Conservation (phyloP, 305 asterid genomes). For the Nicotiana rustica region DNA sequence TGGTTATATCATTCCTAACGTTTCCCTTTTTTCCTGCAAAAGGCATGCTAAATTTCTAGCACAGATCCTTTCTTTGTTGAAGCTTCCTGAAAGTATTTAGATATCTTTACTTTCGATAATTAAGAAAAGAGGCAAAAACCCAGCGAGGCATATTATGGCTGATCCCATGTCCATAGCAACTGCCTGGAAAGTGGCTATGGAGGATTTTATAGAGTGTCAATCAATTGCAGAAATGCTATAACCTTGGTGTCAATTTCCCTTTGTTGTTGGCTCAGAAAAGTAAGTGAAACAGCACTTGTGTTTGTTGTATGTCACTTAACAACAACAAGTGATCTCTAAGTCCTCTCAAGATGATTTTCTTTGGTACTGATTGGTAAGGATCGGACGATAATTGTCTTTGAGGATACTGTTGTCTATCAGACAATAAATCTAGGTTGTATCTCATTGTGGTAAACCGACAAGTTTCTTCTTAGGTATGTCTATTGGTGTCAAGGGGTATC, state of each 20-base stretch:
- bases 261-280: constrained; percentile 1
- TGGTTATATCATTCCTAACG: constrained; percentile 16
- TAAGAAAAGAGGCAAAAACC: constrained; percentile 3
- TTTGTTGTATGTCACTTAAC: constrained; percentile 11
- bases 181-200: neutral
- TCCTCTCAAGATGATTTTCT: constrained; percentile 19
- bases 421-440: constrained; percentile 5
- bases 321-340: constrained; percentile 21
- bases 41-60: neutral
- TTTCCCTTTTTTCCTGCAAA: neutral
- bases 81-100: constrained; percentile 13
- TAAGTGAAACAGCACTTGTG: constrained; percentile 18
- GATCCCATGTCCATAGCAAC: constrained; percentile 7
- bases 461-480: neutral
- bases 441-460: constrained; percentile 20
- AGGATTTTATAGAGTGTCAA: neutral
- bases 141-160: constrained; percentile 3
- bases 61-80: neutral
- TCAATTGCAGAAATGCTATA: neutral
- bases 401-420: constrained; percentile 22
- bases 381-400: neutral
- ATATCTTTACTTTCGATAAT: constrained; percentile 21
- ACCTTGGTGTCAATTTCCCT: constrained; percentile 17
- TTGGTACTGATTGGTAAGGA: constrained; percentile 6
- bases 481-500: constrained; percentile 26